Conservation (phyloP, 2,329 filamentous ascomycete genomes). For the Thielaviopsis ethacetica region DNA sequence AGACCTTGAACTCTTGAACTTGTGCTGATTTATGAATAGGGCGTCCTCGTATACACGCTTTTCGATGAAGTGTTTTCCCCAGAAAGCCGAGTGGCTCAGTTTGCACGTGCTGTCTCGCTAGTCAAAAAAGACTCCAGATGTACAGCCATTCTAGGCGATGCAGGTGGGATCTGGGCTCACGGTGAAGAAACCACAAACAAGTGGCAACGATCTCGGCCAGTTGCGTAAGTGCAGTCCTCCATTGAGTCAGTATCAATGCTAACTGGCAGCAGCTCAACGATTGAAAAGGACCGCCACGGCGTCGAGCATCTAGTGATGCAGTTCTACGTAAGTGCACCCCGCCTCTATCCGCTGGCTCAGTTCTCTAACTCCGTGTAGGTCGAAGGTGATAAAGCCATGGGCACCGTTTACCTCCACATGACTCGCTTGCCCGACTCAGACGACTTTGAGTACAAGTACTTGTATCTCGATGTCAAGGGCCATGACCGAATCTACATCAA, state of each 20-base stretch:
- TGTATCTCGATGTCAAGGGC: constrained; percentile 67
- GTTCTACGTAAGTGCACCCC: constrained; percentile 49
- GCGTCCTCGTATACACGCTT: constrained; percentile 60
- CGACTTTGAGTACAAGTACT: constrained; percentile 62
- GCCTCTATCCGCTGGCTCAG: too few relatives aligned
- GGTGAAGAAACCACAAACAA: constrained; percentile 70
- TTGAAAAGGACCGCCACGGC: constrained; percentile 8
- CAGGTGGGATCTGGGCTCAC: constrained; percentile 60
- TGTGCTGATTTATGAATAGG: constrained; percentile 27
- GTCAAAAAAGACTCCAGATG: constrained; percentile 60
- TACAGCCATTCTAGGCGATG: constrained; percentile 56
- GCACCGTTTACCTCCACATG: constrained; percentile 65
- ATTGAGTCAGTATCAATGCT: background rate
- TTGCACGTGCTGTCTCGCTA: constrained; percentile 70
- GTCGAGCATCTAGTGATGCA: constrained; percentile 61
- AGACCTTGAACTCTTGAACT: background rate
- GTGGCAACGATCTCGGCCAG: constrained; percentile 53
- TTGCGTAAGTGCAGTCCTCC: constrained; percentile 28
- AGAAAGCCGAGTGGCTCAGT: constrained; percentile 72
- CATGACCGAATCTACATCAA: constrained; percentile 50
- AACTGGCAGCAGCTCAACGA: constrained; percentile 8
- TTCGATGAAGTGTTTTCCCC: constrained; percentile 72
- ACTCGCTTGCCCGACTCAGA: constrained; percentile 45
- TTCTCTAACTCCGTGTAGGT: constrained; percentile 32
- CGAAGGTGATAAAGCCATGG: constrained; percentile 58